Base-by-base conservation (phyloP, 225 moss, liverwort and hornwort genomes). In the Marchantia paleacea region DNA sequence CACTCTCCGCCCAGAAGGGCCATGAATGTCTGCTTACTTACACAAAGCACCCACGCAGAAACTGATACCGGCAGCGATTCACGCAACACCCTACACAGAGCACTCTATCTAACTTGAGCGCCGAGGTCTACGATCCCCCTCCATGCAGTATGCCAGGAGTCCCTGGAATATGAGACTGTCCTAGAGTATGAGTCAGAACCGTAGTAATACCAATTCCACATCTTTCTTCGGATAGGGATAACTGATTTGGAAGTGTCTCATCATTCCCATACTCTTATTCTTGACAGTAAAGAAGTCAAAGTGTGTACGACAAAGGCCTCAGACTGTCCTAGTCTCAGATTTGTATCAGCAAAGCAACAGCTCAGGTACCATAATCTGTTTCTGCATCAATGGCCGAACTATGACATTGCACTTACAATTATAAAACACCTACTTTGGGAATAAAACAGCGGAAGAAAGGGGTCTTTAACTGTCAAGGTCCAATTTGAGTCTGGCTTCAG, bases 121-220 rank as follows among this genome's bases (percentile, higher is more conserved):
- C n/a, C n/a, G n/a, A n/a, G n/a, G n/a, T n/a, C n/a, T n/a, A n/a
- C n/a, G n/a, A n/a, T n/a, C n/a, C n/a, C n/a, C n/a, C n/a, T n/a
- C n/a, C n/a, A n/a, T n/a, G n/a, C n/a, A n/a, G n/a, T n/a, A n/a
- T n/a, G n/a, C n/a, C n/a, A n/a, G n/a, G n/a, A n/a, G n/a, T n/a
- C n/a, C n/a, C n/a, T n/a, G n/a, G n/a, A n/a, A n/a, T n/a, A 39
- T 39, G 5, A 5, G 39, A 39, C 39, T 5, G 39, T 39, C 39
- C 5, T 39, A 2, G 39, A 39, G 72, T 49, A 28, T 60, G 83
- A 80, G 83, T 83, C 86, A 83, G 83, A 86, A 86, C 80, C 77
- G 80, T 86, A 80, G 73, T 86, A 83, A 80, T 86, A 83, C 86
- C 86, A 80, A 54, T 55, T 83, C 86, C 69, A 83, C 86, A 86